phyloP scores from a whole-genome alignment of 1,139 yeast species.

The Zygosaccharomyces sapae region DNA sequence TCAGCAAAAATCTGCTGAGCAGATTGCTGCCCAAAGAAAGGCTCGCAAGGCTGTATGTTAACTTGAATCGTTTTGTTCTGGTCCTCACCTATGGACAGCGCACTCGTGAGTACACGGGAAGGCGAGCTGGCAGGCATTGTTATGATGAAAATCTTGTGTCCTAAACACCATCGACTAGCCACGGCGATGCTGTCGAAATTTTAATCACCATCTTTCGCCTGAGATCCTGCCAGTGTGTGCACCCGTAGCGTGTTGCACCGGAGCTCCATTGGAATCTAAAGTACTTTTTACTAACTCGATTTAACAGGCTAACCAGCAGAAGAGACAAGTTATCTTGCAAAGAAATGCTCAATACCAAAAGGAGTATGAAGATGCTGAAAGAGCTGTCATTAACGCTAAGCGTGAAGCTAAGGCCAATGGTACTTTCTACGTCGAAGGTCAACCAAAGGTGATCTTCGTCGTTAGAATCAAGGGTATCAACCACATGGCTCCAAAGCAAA shows the following conservation, averaged over 20 bases:
- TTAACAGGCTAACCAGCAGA: conserved; percentile 71
- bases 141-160: conserved; percentile 48
- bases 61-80: conserved; percentile 3
- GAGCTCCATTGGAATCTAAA: no score
- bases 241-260: no score
- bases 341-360: conserved; percentile 98
- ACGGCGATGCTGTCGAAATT: conserved; percentile 79
- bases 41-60: conserved; percentile 87
- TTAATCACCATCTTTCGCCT: conserved; percentile 99
- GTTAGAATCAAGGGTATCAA: conserved; percentile 99
- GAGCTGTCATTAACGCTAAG: conserved; percentile 86
- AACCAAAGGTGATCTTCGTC: conserved; percentile 93
- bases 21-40: conserved; percentile 82
- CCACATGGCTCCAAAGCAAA: conserved; percentile 99
- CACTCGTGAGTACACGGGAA: conserved; percentile 13
- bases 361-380: conserved; percentile 95
- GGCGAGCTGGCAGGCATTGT: conserved; percentile 9
- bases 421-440: conserved; percentile 96
- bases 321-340: conserved; percentile 92
- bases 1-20: conserved; percentile 79
- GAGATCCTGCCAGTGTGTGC: conserved; percentile 39
- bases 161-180: conserved; percentile 68
- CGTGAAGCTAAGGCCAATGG: conserved; percentile 97
- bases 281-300: conserved; percentile 21
- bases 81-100: background rate